Conservation (phyloP, 352 stramenopile species). For the Peronospora farinosa region DNA sequence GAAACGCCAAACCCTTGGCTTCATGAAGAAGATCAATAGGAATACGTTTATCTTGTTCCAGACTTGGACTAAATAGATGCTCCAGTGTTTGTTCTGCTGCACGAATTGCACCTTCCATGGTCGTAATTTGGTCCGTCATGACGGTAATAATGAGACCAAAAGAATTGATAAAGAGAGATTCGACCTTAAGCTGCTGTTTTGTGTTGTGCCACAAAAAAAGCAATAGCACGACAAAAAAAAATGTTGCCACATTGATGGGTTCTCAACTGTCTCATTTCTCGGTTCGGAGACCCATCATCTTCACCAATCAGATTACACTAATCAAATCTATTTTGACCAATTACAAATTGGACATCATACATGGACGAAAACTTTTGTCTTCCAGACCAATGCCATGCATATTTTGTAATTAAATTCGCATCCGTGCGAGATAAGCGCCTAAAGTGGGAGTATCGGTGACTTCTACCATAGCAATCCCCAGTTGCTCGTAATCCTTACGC, state of each 20-base stretch:
- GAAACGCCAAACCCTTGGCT: constrained; percentile 87
- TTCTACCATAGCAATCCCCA: constrained; percentile 66
- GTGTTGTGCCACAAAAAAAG: constrained; percentile 2
- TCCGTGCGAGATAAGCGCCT: constrained; percentile 53
- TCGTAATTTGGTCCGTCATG: constrained; percentile 77
- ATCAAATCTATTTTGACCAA: no score
- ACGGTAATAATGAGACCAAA: background rate
- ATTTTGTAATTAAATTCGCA: constrained; percentile 42
- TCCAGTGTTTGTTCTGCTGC: constrained; percentile 87
- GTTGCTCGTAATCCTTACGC: constrained; percentile 65
- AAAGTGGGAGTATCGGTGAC: constrained; percentile 63
- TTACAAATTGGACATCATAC: no score
- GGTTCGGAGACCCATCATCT: no score
- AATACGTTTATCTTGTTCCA: constrained; percentile 85
- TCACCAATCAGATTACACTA: no score
- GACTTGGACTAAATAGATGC: constrained; percentile 85
- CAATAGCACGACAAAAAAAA: no score
- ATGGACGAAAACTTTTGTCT: no score
- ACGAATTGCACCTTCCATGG: constrained; percentile 87
- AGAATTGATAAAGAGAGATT: background rate
- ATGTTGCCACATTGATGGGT: constrained; percentile 1
- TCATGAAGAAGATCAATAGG: constrained; percentile 86
- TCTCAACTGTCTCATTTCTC: constrained; percentile 19
- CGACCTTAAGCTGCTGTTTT: constrained; percentile 4
- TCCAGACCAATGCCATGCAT: no score